A percentile compares a stretch with the other conserved stretches of the same genome.
phyloP scores from a whole-genome alignment of 2,329 filamentous ascomycete genomes.

The Microsporum canis region DNA sequence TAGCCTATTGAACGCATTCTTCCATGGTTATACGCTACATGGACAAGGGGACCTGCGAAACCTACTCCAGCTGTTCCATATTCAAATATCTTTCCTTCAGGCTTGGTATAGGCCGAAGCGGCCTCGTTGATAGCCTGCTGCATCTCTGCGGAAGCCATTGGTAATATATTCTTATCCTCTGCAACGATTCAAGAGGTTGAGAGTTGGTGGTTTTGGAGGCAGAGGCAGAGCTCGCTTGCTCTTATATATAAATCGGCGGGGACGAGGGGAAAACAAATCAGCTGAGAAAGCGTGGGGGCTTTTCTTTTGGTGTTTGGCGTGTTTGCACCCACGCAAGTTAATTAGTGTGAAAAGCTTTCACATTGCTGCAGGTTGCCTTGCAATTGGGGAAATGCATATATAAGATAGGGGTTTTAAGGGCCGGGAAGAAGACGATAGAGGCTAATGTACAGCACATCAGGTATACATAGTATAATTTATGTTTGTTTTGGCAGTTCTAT shows the following conservation, averaged over 20 bases:
- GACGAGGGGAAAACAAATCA: background rate
- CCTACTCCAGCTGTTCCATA: constrained; percentile 53
- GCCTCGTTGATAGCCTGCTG: constrained; percentile 38
- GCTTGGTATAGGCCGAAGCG: constrained; percentile 40
- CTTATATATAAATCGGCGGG: background rate
- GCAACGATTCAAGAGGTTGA: background rate
- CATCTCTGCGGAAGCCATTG: constrained; percentile 34
- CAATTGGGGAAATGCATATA: background rate
- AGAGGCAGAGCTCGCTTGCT: background rate
- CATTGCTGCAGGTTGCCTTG: background rate
- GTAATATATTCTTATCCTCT: constrained; percentile 14
- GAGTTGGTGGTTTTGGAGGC: background rate
- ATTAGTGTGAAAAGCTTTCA: background rate
- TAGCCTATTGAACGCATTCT: background rate
- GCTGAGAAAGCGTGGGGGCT: constrained; percentile 2
- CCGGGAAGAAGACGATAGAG: background rate
- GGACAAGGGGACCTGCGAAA: constrained; percentile 17
- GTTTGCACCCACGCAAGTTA: background rate
- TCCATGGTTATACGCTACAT: constrained; percentile 7
- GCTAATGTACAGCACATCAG: background rate
- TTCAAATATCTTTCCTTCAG: constrained; percentile 41
- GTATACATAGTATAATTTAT: background rate
- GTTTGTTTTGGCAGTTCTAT: too few relatives aligned
- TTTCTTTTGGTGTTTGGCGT: background rate
- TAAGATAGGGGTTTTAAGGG: background rate